These are phyloP conservation scores for Botrytis porri DNA, from an alignment of 2,329 filamentous ascomycete species.

Conservation along the genomic window DNA sequence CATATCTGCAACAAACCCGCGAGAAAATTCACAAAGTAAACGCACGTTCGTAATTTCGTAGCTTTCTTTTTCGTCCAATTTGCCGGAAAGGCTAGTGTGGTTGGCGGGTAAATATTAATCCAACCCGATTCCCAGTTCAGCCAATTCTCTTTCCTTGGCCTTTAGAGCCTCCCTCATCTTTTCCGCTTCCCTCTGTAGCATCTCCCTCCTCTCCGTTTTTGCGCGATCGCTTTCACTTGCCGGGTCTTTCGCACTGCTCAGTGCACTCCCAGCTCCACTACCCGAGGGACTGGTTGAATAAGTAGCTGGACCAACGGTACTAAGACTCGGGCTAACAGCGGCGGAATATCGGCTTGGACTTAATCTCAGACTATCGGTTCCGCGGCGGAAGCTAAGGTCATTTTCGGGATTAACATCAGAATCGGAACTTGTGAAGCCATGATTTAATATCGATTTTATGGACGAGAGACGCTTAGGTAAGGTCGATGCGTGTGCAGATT, in stretches of 20 bases:
- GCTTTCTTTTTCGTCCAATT: neutral
- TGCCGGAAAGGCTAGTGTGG: neutral
- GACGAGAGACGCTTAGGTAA: conserved; percentile 64
- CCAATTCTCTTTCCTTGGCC: conserved; percentile 37
- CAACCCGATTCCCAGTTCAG: conserved; percentile 28
- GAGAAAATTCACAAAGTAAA: neutral
- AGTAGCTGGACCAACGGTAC: conserved; percentile 14
- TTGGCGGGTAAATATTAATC: conserved; percentile 12
- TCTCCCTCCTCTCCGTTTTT: conserved; percentile 61
- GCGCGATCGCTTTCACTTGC: conserved; percentile 47
- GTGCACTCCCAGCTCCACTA: conserved; percentile 37
- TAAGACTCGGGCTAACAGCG: conserved; percentile 22
- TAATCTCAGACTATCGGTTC: conserved; percentile 19
- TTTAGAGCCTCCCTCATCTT: conserved; percentile 53
- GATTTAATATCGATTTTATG: conserved; percentile 74
- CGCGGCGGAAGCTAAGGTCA: conserved; percentile 18
- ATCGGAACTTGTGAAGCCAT: conserved; percentile 37
- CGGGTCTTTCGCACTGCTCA: conserved; percentile 36
- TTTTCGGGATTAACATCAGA: conserved; percentile 11
- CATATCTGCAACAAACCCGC: neutral
- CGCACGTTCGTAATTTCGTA: conserved; percentile 14
- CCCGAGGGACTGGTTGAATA: conserved; percentile 39
- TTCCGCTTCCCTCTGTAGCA: conserved; percentile 70
- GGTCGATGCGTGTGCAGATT: conserved; percentile 36
- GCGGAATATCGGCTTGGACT: conserved; percentile 25